Conservation (phyloP, 257 asterid species). For the Plantago ovata region DNA sequence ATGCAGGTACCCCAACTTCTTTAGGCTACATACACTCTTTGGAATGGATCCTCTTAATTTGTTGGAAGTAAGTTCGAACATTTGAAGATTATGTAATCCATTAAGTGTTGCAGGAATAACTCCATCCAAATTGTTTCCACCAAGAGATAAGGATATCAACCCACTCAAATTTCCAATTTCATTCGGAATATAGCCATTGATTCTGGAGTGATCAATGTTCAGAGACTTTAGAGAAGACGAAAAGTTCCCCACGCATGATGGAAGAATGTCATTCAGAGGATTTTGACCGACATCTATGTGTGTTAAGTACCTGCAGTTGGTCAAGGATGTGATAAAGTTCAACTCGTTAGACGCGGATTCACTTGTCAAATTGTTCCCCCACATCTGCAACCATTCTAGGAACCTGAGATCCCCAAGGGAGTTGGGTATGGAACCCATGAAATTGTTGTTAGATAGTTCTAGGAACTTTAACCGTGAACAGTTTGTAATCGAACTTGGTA, state of each 20-base stretch:
- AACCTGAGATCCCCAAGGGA: background rate
- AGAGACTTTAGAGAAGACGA: background rate
- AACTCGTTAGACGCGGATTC: constrained; percentile 14
- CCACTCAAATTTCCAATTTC: constrained; percentile 29
- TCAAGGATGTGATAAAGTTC: constrained; percentile 17
- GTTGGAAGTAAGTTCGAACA: constrained; percentile 13
- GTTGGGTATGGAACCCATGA: background rate
- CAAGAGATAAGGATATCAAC: background rate
- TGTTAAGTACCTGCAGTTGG: constrained; percentile 16
- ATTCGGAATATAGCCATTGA: constrained; percentile 29
- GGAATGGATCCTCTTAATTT: constrained; percentile 16
- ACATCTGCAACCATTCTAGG: background rate
- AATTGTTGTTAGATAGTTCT: background rate
- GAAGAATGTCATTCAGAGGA: background rate
- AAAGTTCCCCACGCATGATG: background rate
- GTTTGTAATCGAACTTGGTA: background rate
- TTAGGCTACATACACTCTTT: constrained; percentile 18
- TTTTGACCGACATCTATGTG: background rate
- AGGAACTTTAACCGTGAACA: background rate
- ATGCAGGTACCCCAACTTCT: background rate
- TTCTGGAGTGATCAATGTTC: background rate
- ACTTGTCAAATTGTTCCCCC: background rate
- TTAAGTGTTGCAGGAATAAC: constrained; percentile 6
- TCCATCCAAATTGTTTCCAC: constrained; percentile 14
- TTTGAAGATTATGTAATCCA: constrained; percentile 8